phyloP scores from a whole-genome alignment of 345 rosid species.

The Erodium maritimum region DNA sequence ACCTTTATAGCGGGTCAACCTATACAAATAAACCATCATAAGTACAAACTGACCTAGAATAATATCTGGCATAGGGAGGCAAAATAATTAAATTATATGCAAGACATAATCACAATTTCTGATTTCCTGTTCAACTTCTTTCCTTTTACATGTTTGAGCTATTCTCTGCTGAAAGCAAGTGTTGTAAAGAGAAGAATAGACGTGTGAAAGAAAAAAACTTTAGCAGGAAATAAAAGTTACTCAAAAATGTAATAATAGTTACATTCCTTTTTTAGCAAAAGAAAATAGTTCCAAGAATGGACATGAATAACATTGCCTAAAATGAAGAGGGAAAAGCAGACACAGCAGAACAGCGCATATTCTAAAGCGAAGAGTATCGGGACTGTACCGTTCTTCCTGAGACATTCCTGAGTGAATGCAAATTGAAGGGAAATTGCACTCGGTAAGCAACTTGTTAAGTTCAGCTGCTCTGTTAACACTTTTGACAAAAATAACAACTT shows the following conservation, averaged over 20 bases:
- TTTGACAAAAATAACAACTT: constrained; percentile 94
- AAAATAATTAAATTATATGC: too few relatives aligned
- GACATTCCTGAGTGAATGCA: constrained; percentile 99
- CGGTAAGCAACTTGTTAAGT: constrained; percentile 82
- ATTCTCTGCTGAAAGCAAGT: too few relatives aligned
- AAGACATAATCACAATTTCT: too few relatives aligned
- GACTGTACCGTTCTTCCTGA: constrained; percentile 93
- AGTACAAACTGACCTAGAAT: neutral
- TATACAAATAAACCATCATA: constrained; percentile 11
- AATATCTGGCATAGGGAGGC: too few relatives aligned
- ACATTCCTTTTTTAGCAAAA: too few relatives aligned
- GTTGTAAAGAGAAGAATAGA: too few relatives aligned
- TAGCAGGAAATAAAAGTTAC: too few relatives aligned
- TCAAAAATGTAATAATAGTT: too few relatives aligned
- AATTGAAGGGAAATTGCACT: constrained; percentile 95
- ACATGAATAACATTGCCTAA: neutral
- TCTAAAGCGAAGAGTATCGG: neutral
- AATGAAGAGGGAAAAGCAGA: neutral
- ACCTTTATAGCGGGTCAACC: constrained; percentile 93
- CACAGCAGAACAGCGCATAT: neutral
- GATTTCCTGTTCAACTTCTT: too few relatives aligned
- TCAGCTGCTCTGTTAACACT: constrained; percentile 95
- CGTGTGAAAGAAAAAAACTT: too few relatives aligned
- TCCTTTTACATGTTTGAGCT: too few relatives aligned
- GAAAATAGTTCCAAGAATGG: neutral